phyloP scores from a whole-genome alignment of 2,329 filamentous ascomycete species.

The Scytalidium sp. region DNA sequence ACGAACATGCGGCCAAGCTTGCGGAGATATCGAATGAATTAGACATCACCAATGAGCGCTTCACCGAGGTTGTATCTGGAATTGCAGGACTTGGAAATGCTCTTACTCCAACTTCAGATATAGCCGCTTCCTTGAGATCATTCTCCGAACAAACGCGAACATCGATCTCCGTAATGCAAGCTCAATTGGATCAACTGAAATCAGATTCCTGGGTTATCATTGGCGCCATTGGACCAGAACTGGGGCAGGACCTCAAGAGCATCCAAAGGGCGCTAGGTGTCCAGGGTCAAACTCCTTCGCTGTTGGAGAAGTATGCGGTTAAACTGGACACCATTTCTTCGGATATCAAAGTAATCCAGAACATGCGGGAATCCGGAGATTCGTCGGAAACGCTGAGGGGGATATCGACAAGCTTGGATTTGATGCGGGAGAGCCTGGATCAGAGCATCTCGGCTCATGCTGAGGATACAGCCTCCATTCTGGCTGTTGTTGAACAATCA shows the following conservation, averaged over 20 bases:
- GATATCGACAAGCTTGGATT: background rate
- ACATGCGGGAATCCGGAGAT: slow-evolving; percentile 8
- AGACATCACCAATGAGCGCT: slow-evolving; percentile 18
- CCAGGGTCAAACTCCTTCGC: slow-evolving; percentile 9
- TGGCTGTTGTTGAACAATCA: background rate
- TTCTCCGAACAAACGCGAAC: slow-evolving; percentile 20
- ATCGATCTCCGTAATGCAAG: slow-evolving; percentile 21
- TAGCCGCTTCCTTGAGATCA: slow-evolving; percentile 15
- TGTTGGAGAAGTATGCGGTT: slow-evolving; percentile 16
- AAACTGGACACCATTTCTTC: slow-evolving; percentile 22
- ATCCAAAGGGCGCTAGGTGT: slow-evolving; percentile 15
- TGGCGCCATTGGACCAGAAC: slow-evolving; percentile 18
- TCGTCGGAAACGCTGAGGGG: slow-evolving; percentile 10
- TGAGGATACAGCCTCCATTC: background rate
- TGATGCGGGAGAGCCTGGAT: background rate
- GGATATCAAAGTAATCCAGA: slow-evolving; percentile 11
- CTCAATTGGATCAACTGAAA: slow-evolving; percentile 27
- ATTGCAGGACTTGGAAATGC: slow-evolving; percentile 16
- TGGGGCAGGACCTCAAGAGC: slow-evolving; percentile 18
- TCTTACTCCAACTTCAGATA: slow-evolving; percentile 14
- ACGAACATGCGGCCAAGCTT: slow-evolving; percentile 17
- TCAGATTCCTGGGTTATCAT: slow-evolving; percentile 22
- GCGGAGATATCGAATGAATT: slow-evolving; percentile 20
- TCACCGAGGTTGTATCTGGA: slow-evolving; percentile 16
- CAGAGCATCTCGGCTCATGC: slow-evolving; percentile 12